phyloP scores from a whole-genome alignment of 306 rosid species.

The Dalbergia cochinchinensis region DNA sequence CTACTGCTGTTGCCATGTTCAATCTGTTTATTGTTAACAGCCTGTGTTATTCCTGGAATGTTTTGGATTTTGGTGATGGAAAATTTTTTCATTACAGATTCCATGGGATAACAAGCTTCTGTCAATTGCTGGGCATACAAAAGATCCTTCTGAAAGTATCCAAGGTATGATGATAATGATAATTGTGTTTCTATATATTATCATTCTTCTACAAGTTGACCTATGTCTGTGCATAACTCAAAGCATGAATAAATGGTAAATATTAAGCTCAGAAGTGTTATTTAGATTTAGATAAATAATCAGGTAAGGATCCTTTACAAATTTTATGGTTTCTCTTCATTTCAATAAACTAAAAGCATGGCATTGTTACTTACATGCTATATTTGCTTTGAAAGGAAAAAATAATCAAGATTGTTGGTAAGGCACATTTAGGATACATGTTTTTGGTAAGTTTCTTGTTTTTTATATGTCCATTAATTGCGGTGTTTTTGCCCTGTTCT shows the following conservation, averaged over 20 bases:
- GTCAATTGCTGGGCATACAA: constrained; percentile 87
- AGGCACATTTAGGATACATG: constrained; percentile 20
- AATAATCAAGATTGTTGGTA: constrained; percentile 18
- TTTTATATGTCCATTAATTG: constrained; percentile 14
- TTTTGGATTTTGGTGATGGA: constrained; percentile 28
- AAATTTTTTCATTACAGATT: constrained; percentile 60
- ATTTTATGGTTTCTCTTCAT: constrained; percentile 11
- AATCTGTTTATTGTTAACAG: constrained; percentile 30
- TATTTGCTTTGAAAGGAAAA: constrained; percentile 1
- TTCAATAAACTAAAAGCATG: constrained; percentile 26
- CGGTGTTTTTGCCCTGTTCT: not conserved
- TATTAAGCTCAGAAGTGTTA: not conserved
- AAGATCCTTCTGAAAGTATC: constrained; percentile 81
- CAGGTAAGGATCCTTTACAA: not conserved
- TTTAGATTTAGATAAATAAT: constrained; percentile 24
- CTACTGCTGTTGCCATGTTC: constrained; percentile 1
- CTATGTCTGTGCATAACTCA: constrained; percentile 28
- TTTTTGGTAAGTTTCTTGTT: not conserved
- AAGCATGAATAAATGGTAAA: constrained; percentile 26
- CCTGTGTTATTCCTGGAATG: constrained; percentile 34
- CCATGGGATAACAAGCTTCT: constrained; percentile 87
- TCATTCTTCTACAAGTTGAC: constrained; percentile 37
- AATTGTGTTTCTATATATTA: constrained; percentile 8
- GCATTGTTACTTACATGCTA: not conserved
- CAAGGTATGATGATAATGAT: constrained; percentile 63